Percentiles rank a stretch among this genome's conserved stretches.
phyloP scores from a whole-genome alignment of 177 flowering plant genomes.

The Telopea speciosissima region DNA sequence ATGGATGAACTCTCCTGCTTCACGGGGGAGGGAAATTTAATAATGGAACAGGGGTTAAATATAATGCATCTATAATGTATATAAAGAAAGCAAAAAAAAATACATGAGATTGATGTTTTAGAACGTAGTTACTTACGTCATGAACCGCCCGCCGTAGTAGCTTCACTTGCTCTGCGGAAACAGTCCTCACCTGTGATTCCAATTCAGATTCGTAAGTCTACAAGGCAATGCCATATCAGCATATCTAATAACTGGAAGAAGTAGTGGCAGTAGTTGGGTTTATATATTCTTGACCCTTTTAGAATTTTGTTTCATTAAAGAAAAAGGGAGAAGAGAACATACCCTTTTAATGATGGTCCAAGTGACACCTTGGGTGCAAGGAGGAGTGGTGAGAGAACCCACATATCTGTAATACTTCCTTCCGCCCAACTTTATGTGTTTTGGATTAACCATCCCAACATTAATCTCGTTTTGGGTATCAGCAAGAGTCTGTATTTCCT shows the following conservation, averaged over 20 bases:
- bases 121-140: constrained; percentile 21
- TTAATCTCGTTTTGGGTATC: constrained; percentile 10
- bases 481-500: constrained; percentile 5
- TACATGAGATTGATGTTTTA: too few relatives aligned
- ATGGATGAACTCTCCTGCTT: too few relatives aligned
- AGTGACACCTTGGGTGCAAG: constrained; percentile 30
- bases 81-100: too few relatives aligned
- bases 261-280: not conserved
- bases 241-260: not conserved
- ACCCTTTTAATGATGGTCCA: constrained; percentile 33
- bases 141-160: constrained; percentile 28
- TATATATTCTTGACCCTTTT: too few relatives aligned
- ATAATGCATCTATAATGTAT: too few relatives aligned
- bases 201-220: too few relatives aligned
- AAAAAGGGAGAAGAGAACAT: not conserved
- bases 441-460: constrained; percentile 27
- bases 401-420: constrained; percentile 28
- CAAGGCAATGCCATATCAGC: too few relatives aligned
- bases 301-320: too few relatives aligned
- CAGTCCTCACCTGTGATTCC: constrained; percentile 26
- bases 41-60: too few relatives aligned
- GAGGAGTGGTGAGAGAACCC: constrained; percentile 40
- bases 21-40: too few relatives aligned
- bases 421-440: constrained; percentile 21
- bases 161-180: constrained; percentile 23